These are phyloP conservation scores for Exophiala aquamarina DNA, from an alignment of 2,329 filamentous ascomycete species.

Conservation along the genomic window DNA sequence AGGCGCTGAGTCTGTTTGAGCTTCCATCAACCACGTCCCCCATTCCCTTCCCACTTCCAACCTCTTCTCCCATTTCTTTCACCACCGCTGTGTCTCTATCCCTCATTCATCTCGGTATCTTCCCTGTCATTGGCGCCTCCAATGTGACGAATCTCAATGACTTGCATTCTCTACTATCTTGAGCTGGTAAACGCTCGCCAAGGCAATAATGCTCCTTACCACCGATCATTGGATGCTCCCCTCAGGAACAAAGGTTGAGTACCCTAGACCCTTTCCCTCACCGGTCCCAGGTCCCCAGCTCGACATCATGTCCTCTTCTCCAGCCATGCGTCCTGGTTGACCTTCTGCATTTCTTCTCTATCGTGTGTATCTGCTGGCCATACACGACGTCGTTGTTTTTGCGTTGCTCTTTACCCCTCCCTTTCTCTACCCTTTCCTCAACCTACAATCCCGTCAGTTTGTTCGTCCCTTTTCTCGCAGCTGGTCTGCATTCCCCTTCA, in stretches of 20 bases:
- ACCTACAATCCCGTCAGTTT: slow-evolving; percentile 13
- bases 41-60: slow-evolving; percentile 9
- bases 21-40: slow-evolving; percentile 7
- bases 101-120: slow-evolving; percentile 12
- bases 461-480: slow-evolving; percentile 9
- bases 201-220: slow-evolving; percentile 12
- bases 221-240: slow-evolving; percentile 10
- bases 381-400: neutral
- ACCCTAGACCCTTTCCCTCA: neutral
- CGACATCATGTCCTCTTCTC: neutral
- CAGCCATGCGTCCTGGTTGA: slow-evolving; percentile 3
- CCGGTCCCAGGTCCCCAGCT: slow-evolving; percentile 1
- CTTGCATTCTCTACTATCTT: slow-evolving; percentile 22
- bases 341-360: slow-evolving; percentile 9
- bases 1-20: slow-evolving; percentile 18
- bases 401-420: slow-evolving; percentile 1
- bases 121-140: slow-evolving; percentile 14
- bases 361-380: neutral
- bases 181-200: slow-evolving; percentile 22
- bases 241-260: too few species aligned
- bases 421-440: slow-evolving; percentile 13
- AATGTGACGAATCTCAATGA: slow-evolving; percentile 25
- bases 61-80: neutral
- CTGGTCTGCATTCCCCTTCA: slow-evolving; percentile 16
- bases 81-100: too few species aligned